Evolutionary conservation across 2,329 filamentous ascomycete species (phyloP), one percentile per base, ranked within the genome.

Genomic region (Penicillium brasilianum): DNA sequence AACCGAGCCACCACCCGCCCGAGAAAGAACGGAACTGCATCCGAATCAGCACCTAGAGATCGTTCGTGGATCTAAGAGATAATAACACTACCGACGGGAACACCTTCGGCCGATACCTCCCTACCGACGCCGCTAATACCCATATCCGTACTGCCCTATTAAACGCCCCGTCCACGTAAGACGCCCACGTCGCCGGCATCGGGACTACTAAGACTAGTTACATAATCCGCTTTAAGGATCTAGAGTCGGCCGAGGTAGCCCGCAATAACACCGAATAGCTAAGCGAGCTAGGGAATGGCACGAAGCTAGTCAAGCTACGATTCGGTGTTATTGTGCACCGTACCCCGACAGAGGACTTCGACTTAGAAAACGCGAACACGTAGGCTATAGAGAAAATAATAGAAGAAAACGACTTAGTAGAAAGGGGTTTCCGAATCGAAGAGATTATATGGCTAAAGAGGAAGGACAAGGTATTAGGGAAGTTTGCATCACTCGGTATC

Each of bases 391-490:
- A 49, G 63, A 68, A 39, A 30, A 65, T 69, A 30, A 64, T 63
- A 30, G 55, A 64, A 37, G 62, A 69, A 30, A 70, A 67, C 22
- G 44, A 58, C 1, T n/a, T 52, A 9, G 3, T 8, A 6, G 50
- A 52, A 28, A 58, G 64, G 25, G 59, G 59, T 10, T 70, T 67
- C 55, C 39, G 56, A 18, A 70, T 75, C 52, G 59, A 70, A 25
- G 67, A 73, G 3, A 55, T 71, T 9, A 64, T 66, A 44, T 74
- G 64, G 69, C 57, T 71, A 4, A 72, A 71, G 58, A 66, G 56
- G 53, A 71, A 50, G 36, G 72, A 71, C 53, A 68, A 62, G 18
- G 28, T 41, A 1, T 25, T 74, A 6, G 68, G 66, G 14, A 64
- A 46, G 16, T 68, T 63, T 8, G 66, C 62, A 18, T 70, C 62